Evolutionary conservation across 306 rosid species (phyloP).

Genomic region (Vachellia collinsii): DNA sequence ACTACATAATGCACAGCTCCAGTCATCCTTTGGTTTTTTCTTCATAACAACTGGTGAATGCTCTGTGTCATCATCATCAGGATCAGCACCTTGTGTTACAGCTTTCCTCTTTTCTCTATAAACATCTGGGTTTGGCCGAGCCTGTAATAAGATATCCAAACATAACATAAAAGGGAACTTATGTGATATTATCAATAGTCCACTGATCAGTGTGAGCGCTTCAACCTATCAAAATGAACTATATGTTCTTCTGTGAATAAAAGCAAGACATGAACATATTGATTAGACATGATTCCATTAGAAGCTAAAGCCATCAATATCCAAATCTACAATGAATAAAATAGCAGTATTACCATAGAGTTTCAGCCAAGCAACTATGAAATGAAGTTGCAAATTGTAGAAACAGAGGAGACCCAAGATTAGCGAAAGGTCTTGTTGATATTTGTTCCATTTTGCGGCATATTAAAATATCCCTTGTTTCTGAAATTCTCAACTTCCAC

Average conservation of each 20-base stretch:
- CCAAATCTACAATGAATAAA: slow-evolving; percentile 13
- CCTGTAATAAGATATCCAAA: slow-evolving; percentile 55
- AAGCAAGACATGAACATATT: background rate
- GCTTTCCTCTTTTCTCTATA: slow-evolving; percentile 53
- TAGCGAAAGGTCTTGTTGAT: background rate
- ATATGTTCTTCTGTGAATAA: background rate
- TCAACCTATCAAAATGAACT: slow-evolving; percentile 9
- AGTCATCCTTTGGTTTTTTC: slow-evolving; percentile 54
- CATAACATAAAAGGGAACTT: slow-evolving; percentile 13
- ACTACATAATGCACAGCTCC: slow-evolving; percentile 68
- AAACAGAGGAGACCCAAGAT: background rate
- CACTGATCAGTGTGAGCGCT: slow-evolving; percentile 25
- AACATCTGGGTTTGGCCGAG: slow-evolving; percentile 50
- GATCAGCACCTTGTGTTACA: slow-evolving; percentile 6
- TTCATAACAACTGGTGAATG: slow-evolving; percentile 33
- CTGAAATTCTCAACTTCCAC: background rate
- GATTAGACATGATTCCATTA: background rate
- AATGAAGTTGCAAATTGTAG: background rate
- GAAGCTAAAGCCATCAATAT: background rate
- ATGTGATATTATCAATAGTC: background rate
- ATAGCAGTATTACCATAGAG: background rate
- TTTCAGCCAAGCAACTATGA: slow-evolving; percentile 20
- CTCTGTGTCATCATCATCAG: slow-evolving; percentile 1
- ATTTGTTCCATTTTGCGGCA: background rate
- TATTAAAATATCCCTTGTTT: too few species aligned